Evolutionary conservation across 208 protist species (phyloP), one percentile per base, ranked within the genome.

Genomic region (Tetramitus jugosus): DNA sequence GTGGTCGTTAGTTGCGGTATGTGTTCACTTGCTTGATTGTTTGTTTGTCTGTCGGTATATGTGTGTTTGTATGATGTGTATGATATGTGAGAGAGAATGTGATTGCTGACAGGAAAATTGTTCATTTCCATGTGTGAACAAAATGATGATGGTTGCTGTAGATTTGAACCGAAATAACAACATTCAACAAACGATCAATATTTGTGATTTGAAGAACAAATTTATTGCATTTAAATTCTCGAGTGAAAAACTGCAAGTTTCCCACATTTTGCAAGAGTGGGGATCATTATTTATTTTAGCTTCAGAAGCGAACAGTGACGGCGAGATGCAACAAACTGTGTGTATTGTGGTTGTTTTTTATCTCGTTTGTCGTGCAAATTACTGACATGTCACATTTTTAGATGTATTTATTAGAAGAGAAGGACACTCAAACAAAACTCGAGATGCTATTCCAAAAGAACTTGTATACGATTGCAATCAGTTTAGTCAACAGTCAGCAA

Each of bases 381-480:
- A 85, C 26, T 72, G 67, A 8, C n/a, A n/a, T n/a, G n/a, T n/a
- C n/a, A n/a, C n/a, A n/a, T n/a, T n/a, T n/a, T n/a, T n/a, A 60
- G n/a, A 49, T 86, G 29, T 75, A 84, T 69, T 84, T 84, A 64
- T 80, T 97, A 26, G 81, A 84, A 1, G 96, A 98, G 80, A 92
- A 94, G 49, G 89, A 90, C 68, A 92, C 91, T 42, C 90, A 94
- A 76, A 90, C 86, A 10, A 97, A 97, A 78, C 78, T 98, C 10
- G 93, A 98, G 60, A 88, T 94, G 45, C 88, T 98, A 13, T 97
- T 97, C 80, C 87, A 89, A 72, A 97, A 95, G 84, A 91, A 97
- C 81, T 87, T 93, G 35, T 98, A 96, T 81, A 78, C 81, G 31
- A 85, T 96, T 2, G 96, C 95, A 4, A 95, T 97, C 72, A 82